Base-by-base conservation (phyloP, 2,329 filamentous ascomycete genomes). In the Colletotrichum orchidophilum region DNA sequence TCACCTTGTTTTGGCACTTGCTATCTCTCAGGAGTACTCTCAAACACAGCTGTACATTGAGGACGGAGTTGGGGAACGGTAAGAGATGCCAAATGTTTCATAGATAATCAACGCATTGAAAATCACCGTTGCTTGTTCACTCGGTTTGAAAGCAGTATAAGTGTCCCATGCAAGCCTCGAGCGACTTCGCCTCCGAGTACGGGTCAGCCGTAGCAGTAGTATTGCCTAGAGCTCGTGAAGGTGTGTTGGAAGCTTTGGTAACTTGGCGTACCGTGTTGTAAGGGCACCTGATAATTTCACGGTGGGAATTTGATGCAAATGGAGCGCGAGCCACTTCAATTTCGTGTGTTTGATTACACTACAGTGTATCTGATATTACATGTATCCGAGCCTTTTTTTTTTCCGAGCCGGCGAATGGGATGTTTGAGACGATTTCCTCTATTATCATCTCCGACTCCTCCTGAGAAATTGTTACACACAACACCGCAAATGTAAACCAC, bases 351-450 rank as follows among this genome's bases (percentile, higher is more conserved):
- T 63, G 21, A 59, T 53, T 64, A 63, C 63, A 59, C 42, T 64
- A 63, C 63, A 57, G 57, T 42, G 39, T 67, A 62, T 57, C 50
- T 70, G 62, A 24, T 70, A 67, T 70, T 70, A 70, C 68, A 70
- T 52, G 21, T 52, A 11, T 46, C 50, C 57, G 42, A 55, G 39
- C 39, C 63, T 35, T 58, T 46, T 54, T n/a, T 49, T 26, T 31
- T 31, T 31, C 13, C 39, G 42, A n/a, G 55, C 21, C 29, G 18
- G 21, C 52, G n/a, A 21, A 46, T 42, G 31, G 12, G 58, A 49
- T 52, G 26, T 21, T 63, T 13, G 12, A 49, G 31, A 53, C 33
- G 50, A 11, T 13, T 46, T 26, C 31, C 18, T 31, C 57, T 57
- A 29, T 61, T 18, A 46, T n/a, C 39, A 52, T 33, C 57, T 54